phyloP scores from a whole-genome alignment of 139 green algal genomes.

The Picochlorum costavermella region DNA sequence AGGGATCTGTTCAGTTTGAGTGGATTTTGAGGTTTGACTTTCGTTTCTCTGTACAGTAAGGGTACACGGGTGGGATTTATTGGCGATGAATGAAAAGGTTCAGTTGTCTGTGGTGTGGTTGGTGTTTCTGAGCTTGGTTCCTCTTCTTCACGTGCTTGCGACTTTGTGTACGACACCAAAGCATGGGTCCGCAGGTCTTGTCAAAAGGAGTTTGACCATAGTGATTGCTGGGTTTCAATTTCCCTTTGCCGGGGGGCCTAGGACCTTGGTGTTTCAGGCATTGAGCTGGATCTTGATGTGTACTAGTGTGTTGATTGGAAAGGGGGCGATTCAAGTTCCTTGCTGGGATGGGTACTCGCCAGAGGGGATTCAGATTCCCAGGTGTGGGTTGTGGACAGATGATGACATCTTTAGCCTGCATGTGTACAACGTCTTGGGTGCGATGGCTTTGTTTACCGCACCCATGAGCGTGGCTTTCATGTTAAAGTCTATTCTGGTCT shows the following conservation, averaged over 20 bases:
- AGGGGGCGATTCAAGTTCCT: background rate
- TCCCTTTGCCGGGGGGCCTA: slow-evolving; percentile 11
- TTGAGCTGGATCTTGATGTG: slow-evolving; percentile 23
- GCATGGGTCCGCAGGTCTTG: background rate
- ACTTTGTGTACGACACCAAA: background rate
- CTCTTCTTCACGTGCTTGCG: background rate
- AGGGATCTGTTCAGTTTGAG: too few species aligned
- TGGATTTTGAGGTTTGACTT: too few species aligned
- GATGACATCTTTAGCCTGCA: background rate
- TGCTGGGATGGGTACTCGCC: too few species aligned
- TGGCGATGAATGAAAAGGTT: too few species aligned
- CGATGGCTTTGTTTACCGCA: background rate
- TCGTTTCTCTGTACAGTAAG: too few species aligned
- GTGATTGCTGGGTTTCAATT: background rate
- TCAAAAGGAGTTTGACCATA: too few species aligned
- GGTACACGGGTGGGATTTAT: too few species aligned
- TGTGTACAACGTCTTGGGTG: background rate
- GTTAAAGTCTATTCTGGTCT: slow-evolving; percentile 39
- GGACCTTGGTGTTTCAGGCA: slow-evolving; percentile 41
- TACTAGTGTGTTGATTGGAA: background rate
- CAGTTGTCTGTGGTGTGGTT: background rate
- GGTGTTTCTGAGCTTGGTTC: background rate
- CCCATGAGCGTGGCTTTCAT: slow-evolving; percentile 40
- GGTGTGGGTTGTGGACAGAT: too few species aligned
- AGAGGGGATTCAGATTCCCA: too few species aligned